Percentiles rank a stretch among this genome's conserved stretches.
Conservation (phyloP, 108 stramenopile genomes). For the Cyclotella cryptica region DNA sequence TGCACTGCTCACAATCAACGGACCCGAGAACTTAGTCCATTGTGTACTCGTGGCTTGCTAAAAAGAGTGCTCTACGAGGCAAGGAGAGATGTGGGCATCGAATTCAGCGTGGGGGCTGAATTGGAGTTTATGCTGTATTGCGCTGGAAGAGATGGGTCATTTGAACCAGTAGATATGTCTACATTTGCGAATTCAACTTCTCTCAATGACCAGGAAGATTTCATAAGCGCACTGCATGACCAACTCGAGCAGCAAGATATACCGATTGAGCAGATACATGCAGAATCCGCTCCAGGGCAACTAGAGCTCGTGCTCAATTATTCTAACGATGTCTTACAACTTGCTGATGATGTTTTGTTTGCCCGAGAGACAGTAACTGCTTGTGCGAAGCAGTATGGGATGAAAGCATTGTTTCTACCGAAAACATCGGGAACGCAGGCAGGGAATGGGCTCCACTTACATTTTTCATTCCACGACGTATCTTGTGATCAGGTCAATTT, state of each 20-base stretch:
- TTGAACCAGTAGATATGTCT: conserved; percentile 62
- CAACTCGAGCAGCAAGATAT: conserved; percentile 75
- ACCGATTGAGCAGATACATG: conserved; percentile 70
- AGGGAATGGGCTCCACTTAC: conserved; percentile 83
- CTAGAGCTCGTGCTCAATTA: conserved; percentile 78
- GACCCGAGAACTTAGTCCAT: conserved; percentile 60
- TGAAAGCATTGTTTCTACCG: conserved; percentile 77
- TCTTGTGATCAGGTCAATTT: conserved; percentile 31
- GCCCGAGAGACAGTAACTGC: conserved; percentile 74
- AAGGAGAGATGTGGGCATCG: conserved; percentile 50
- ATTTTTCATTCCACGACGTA: conserved; percentile 66
- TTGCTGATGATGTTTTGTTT: conserved; percentile 75
- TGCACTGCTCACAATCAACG: conserved; percentile 65
- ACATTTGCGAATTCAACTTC: conserved; percentile 68
- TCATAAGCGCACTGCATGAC: conserved; percentile 66
- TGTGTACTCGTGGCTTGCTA: conserved; percentile 75
- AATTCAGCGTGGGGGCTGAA: conserved; percentile 80
- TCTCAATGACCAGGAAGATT: conserved; percentile 82
- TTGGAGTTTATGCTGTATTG: conserved; percentile 72
- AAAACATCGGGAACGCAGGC: conserved; percentile 68
- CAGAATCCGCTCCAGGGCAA: conserved; percentile 83
- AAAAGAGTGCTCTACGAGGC: conserved; percentile 58
- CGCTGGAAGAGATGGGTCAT: conserved; percentile 24
- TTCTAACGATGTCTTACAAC: conserved; percentile 57
- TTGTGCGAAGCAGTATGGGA: conserved; percentile 57